These are phyloP conservation scores for Penicillium sp. DNA, from an alignment of 2,329 filamentous ascomycete species.

Conservation along the genomic window DNA sequence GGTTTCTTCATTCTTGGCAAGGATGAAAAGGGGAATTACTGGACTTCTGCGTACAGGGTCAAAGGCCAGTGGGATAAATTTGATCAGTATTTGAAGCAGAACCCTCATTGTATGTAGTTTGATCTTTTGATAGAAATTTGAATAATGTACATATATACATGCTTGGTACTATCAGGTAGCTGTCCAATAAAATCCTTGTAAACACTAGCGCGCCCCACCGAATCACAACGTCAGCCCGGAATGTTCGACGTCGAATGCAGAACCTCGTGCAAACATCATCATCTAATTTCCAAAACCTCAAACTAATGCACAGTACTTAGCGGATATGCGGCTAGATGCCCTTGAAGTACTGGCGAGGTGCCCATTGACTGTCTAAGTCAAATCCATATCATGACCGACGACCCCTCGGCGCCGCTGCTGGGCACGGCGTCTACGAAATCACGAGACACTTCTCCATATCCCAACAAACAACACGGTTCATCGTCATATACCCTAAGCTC, in stretches of 20 bases:
- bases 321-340: background rate
- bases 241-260: background rate
- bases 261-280: too few species aligned
- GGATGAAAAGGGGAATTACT: background rate
- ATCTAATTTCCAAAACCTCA: background rate
- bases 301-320: background rate
- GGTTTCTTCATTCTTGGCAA: background rate
- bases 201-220: too few species aligned
- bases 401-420: constrained; percentile 29
- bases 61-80: background rate
- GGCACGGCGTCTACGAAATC: constrained; percentile 19
- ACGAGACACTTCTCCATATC: constrained; percentile 20
- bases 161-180: too few species aligned
- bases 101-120: too few species aligned
- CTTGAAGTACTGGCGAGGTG: background rate
- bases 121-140: too few species aligned
- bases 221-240: background rate
- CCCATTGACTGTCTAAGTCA: background rate
- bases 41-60: background rate
- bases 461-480: constrained; percentile 13
- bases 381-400: constrained; percentile 30
- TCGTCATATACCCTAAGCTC: constrained; percentile 33
- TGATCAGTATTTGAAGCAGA: background rate
- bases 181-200: too few species aligned
- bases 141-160: too few species aligned